Evolutionary conservation across 1,139 yeast species (phyloP).

Genomic region (Kluyveromyces sp.): DNA sequence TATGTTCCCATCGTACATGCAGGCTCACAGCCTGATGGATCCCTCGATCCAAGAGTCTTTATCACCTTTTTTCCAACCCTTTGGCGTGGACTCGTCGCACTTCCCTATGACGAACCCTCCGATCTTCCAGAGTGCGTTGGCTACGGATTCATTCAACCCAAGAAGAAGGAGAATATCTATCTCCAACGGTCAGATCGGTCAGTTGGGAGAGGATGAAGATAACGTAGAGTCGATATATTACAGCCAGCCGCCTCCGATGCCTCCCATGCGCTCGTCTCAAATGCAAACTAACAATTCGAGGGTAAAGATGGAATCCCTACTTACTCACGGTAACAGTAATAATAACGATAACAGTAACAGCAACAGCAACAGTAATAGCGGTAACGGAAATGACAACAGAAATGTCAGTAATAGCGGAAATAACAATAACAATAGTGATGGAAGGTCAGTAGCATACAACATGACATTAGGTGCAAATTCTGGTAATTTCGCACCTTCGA

Average conservation of each 20-base stretch:
- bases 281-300: not conserved
- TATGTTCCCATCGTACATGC: slow-evolving; percentile 19
- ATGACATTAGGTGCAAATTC: too few relatives aligned
- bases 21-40: slow-evolving; percentile 30
- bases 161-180: slow-evolving; percentile 60
- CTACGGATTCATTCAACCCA: slow-evolving; percentile 32
- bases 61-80: slow-evolving; percentile 34
- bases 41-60: slow-evolving; percentile 33
- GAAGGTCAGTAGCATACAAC: too few relatives aligned
- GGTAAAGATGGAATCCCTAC: not conserved
- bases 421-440: slow-evolving; percentile 5
- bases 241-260: slow-evolving; percentile 31
- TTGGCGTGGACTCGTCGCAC: slow-evolving; percentile 34
- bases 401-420: slow-evolving; percentile 3
- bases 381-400: slow-evolving; percentile 1
- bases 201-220: slow-evolving; percentile 34
- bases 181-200: slow-evolving; percentile 75
- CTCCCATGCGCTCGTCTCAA: slow-evolving; percentile 13
- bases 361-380: slow-evolving; percentile 2
- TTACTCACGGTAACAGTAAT: not conserved
- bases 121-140: slow-evolving; percentile 48
- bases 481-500: not conserved
- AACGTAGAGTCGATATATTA: slow-evolving; percentile 25
- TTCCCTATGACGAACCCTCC: slow-evolving; percentile 64
- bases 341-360: not conserved